phyloP scores from a whole-genome alignment of 2,329 filamentous ascomycete genomes.

The Clarireedia hainanense region DNA sequence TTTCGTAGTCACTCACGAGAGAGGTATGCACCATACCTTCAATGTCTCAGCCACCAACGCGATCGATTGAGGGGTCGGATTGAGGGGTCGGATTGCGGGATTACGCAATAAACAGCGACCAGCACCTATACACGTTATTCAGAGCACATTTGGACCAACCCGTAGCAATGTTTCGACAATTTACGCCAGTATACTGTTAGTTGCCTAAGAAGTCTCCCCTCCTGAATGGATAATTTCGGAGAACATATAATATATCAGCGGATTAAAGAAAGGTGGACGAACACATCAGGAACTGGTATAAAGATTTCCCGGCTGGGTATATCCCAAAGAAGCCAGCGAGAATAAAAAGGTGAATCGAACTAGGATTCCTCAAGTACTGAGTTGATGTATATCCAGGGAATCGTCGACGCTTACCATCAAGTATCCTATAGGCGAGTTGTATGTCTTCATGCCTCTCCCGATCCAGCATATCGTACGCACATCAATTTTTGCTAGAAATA shows the following conservation, averaged over 20 bases:
- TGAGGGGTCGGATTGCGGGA: neutral
- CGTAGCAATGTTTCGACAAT: neutral
- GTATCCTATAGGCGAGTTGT: neutral
- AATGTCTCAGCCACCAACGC: neutral
- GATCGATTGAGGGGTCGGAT: neutral
- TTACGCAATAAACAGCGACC: neutral
- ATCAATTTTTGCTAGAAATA: neutral
- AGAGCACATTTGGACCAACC: neutral
- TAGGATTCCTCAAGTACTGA: neutral
- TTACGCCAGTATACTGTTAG: neutral
- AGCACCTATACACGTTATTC: neutral
- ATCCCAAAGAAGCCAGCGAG: neutral
- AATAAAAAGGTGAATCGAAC: neutral
- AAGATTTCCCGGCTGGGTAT: neutral
- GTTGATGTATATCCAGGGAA: neutral
- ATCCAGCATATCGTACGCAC: neutral
- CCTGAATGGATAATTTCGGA: too few relatives aligned
- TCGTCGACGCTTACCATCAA: neutral
- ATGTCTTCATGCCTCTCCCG: neutral
- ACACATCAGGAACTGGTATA: neutral
- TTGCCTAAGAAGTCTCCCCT: neutral
- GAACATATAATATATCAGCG: neutral
- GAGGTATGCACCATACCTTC: neutral
- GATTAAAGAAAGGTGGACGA: neutral
- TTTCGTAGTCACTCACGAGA: neutral